Evolutionary conservation across 176 grass and related monocot genomes (phyloP), one percentile per base, ranked within the genome.

Genomic region (Olyra latifolia): DNA sequence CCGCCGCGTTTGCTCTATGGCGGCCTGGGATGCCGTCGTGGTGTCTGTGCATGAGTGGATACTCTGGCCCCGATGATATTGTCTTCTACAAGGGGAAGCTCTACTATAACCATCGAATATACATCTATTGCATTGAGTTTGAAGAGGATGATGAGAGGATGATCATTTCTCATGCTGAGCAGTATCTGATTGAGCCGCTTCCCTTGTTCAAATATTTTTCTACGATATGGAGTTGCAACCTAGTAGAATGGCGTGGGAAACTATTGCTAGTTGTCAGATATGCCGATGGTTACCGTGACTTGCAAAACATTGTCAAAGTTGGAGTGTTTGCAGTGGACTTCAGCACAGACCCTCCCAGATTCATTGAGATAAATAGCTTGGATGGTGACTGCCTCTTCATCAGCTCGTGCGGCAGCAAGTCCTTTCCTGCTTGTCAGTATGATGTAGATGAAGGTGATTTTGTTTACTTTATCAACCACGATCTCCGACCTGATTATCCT

Each of bases 391-490:
- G 72, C n/a, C 39, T 83, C 35, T 83, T 75, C 38, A 53, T 75
- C 23, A 53, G 35, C 48, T 5, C 35, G 28, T 3, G 47, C 35
- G 41, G 48, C n/a, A 54, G 32, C 81, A 75, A 75, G 60, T 54
- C 71, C 56, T 82, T 82, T 82, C 69, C 56, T 73, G 57, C 80
- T 19, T 10, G 68, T 63, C 44, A 63, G 14, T 47, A 82, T 73
- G 29, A 52, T 63, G 80, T 68, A 27, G 45, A 49, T 25, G 45
- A 82, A 27, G 56, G 58, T 28, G 69, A 73, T 12, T 59, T 48
- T 65, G 61, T 82, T 20, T 82, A 72, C 56, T 72, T 82, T 11
- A 20, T 72, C 28, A 58, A 43, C 46, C 52, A 62, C 24, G 3
- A 40, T 24, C 6, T 17, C 1, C n/a, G n/a, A n/a, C n/a, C n/a